phyloP scores from a whole-genome alignment of 495 filamentous ascomycete species.

The Xylaria castorea region DNA sequence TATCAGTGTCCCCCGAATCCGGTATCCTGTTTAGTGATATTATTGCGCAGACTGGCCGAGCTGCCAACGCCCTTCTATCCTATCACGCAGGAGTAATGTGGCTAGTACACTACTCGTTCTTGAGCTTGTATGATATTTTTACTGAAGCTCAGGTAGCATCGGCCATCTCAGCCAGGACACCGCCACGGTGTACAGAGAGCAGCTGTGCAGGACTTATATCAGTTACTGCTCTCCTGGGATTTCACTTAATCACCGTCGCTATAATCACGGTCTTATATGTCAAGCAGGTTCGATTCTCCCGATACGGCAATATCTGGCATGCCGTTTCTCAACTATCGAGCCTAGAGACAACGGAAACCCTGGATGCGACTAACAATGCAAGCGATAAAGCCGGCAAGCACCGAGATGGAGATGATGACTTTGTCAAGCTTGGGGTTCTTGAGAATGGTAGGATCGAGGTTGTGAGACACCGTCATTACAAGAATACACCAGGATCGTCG shows the following conservation, averaged over 20 bases:
- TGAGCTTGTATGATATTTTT: not conserved
- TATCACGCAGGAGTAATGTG: too few species aligned
- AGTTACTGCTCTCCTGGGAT: not conserved
- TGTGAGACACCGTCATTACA: not conserved
- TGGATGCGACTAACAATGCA: not conserved
- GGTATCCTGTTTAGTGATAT: not conserved
- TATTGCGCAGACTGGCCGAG: not conserved
- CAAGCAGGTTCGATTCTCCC: not conserved
- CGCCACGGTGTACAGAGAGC: not conserved
- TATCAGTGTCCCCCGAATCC: too few species aligned
- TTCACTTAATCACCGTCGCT: not conserved
- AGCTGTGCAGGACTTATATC: not conserved
- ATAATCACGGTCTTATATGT: not conserved
- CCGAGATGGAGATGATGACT: too few species aligned
- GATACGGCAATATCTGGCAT: slow-evolving; percentile 15
- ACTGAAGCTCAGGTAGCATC: not conserved
- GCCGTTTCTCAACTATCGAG: not conserved
- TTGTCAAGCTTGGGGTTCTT: not conserved
- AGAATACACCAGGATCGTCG: too few species aligned
- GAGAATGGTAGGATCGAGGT: slow-evolving; percentile 5
- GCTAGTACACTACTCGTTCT: not conserved
- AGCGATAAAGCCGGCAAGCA: not conserved
- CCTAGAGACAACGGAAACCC: not conserved
- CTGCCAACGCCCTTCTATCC: not conserved
- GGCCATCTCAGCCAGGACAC: not conserved